phyloP scores from a whole-genome alignment of 2,329 filamentous ascomycete species.

The Curvularia eragrostidis region DNA sequence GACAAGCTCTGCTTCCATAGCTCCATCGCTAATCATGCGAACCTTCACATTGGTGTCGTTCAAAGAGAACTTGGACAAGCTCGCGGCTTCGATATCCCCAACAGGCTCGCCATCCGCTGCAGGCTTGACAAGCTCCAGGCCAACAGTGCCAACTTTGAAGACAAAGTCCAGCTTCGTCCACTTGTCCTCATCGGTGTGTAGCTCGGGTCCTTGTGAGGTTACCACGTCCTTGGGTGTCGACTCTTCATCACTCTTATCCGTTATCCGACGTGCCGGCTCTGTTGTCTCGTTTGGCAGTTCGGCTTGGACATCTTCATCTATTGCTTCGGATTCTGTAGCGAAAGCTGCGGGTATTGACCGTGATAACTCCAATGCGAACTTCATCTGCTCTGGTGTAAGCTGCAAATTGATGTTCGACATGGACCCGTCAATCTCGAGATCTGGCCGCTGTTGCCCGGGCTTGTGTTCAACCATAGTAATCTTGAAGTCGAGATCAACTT shows the following conservation, averaged over 20 bases:
- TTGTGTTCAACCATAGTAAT: conserved; percentile 91
- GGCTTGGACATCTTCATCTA: conserved; percentile 74
- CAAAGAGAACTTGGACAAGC: conserved; percentile 90
- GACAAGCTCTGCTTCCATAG: conserved; percentile 88
- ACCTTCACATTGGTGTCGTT: conserved; percentile 92
- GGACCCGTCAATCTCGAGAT: conserved; percentile 87
- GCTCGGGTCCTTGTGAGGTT: conserved; percentile 65
- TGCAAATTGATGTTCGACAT: conserved; percentile 94
- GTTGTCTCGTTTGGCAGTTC: conserved; percentile 69
- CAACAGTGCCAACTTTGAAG: conserved; percentile 87
- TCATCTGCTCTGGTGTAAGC: conserved; percentile 89
- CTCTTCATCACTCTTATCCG: conserved; percentile 45
- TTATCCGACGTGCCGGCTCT: conserved; percentile 57
- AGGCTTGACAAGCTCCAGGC: conserved; percentile 83
- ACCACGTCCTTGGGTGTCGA: conserved; percentile 57
- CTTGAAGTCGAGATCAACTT: conserved; percentile 92
- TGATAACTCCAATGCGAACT: conserved; percentile 85
- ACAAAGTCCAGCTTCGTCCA: conserved; percentile 95
- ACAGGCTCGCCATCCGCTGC: conserved; percentile 75
- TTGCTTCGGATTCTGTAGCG: conserved; percentile 70
- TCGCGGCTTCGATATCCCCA: conserved; percentile 77
- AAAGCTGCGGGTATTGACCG: conserved; percentile 89
- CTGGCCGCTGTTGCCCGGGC: conserved; percentile 76
- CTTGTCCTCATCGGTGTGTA: conserved; percentile 70
- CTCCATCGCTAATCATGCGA: conserved; percentile 89